Conservation (phyloP, 352 stramenopile species). For the Blastocystis sp. region DNA sequence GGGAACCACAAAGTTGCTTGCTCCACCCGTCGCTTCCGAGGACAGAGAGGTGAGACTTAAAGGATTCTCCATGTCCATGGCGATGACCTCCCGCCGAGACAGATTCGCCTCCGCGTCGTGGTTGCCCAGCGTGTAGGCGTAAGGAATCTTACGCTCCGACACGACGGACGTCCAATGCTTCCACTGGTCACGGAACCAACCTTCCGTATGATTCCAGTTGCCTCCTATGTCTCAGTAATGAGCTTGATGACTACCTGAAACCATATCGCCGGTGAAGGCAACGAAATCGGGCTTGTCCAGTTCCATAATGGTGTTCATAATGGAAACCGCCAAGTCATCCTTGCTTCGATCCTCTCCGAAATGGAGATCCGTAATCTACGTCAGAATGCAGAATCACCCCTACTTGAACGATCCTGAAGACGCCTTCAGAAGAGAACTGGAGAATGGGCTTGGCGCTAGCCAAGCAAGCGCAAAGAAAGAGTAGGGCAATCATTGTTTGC, state of each 20-base stretch:
- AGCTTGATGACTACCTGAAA: background rate
- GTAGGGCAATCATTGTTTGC: too few species aligned
- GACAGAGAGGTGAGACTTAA: constrained; percentile 39
- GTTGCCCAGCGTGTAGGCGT: constrained; percentile 60
- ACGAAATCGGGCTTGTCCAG: constrained; percentile 61
- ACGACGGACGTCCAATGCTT: constrained; percentile 1
- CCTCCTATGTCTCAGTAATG: background rate
- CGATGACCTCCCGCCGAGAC: constrained; percentile 35
- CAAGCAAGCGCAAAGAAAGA: background rate
- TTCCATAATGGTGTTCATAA: constrained; percentile 23
- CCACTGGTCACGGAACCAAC: constrained; percentile 55
- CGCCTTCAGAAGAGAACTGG: constrained; percentile 33
- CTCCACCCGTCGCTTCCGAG: background rate
- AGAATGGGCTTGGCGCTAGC: background rate
- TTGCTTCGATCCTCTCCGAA: constrained; percentile 44
- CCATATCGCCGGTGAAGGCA: constrained; percentile 69
- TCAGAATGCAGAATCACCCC: background rate
- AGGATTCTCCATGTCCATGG: constrained; percentile 44
- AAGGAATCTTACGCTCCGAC: constrained; percentile 30
- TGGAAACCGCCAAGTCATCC: constrained; percentile 4
- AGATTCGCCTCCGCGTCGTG: constrained; percentile 64
- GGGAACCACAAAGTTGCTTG: constrained; percentile 44
- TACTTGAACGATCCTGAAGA: constrained; percentile 57
- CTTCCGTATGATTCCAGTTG: constrained; percentile 57
- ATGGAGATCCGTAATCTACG: constrained; percentile 55